Evolutionary conservation across 1,284 basidiomycete genomes (phyloP), one percentile per base, ranked within the genome.

Genomic region (Puccinia triticina): DNA sequence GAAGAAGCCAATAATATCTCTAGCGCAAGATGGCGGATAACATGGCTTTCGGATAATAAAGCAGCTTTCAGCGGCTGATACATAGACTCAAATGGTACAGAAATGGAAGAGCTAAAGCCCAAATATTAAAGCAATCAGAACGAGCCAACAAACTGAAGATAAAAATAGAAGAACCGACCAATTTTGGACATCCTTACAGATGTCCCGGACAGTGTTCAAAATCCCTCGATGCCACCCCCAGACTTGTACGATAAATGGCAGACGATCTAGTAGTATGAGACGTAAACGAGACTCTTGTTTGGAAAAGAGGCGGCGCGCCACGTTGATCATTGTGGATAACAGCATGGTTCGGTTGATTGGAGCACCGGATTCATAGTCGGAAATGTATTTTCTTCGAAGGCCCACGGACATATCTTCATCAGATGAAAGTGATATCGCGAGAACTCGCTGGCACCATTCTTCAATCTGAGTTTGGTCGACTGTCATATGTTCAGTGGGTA

Each of bases 41-140:
- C 46, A 0, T 88, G 86, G 37, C 90, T 88, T 29, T 91, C 89
- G 0, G 88, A 89, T 10, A 88, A 83, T 4, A 89, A 34, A 32
- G 81, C 81, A 77, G 26, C n/a, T 53, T 82, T 66, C 21, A 82
- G 74, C 4, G 55, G 48, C 23, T 66, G 74, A 32, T 82, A 82
- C 14, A 82, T 53, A 26, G 81, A 82, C 16, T 71, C 73, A 66
- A 82, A 77, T 18, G 73, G 53, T 46, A 75, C 29, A 21, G 55
- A n/a, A n/a, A 59, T 46, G 2, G 46, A 66, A 67, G 26, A 55
- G 59, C 64, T 77, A 50, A 4, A 66, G n/a, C 26, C 11, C 61
- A 32, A 75, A 73, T 23, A 55, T 34, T 12, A 73, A 32, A 8
- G 7, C 23, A 59, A 61, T 75, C 37, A 43, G 55, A 59, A 61